These are phyloP conservation scores for Ambrosia artemisiifolia DNA, from an alignment of 129 eudicot species.

Conservation along the genomic window DNA sequence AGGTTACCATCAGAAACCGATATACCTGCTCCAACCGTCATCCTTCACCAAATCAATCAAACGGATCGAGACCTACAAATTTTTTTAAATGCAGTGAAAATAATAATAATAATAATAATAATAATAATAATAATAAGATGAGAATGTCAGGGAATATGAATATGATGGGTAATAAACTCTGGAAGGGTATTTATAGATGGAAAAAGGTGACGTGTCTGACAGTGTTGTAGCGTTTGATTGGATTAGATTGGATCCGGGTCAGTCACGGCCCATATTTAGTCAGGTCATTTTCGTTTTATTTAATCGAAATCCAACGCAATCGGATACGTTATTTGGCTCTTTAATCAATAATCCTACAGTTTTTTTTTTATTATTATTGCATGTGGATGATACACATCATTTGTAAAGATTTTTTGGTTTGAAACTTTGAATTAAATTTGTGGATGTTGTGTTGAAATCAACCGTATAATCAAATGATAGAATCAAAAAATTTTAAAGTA, in stretches of 20 bases:
- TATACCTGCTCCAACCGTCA: conserved; percentile 88
- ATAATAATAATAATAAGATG: too few relatives aligned
- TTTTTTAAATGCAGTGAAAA: background rate
- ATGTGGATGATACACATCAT: background rate
- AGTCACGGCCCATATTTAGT: background rate
- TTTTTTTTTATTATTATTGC: too few relatives aligned
- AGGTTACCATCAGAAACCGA: conserved; percentile 54
- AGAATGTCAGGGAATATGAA: background rate
- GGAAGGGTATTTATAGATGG: background rate
- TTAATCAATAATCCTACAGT: background rate
- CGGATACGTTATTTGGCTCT: background rate
- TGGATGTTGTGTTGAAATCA: too few relatives aligned
- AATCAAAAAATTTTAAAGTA: too few relatives aligned
- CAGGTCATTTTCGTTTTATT: background rate
- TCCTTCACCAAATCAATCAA: conserved; percentile 24
- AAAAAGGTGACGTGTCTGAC: background rate
- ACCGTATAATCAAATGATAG: too few relatives aligned
- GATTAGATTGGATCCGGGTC: conserved; percentile 11
- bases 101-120: background rate
- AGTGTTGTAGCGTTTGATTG: background rate
- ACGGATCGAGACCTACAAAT: background rate
- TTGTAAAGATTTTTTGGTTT: too few relatives aligned
- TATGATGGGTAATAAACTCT: conserved; percentile 1
- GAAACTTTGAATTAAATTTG: too few relatives aligned
- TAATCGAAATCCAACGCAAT: background rate